These are phyloP conservation scores for Malania oleifera DNA, from an alignment of 164 flowering plant genomes.

Conservation along the genomic window DNA sequence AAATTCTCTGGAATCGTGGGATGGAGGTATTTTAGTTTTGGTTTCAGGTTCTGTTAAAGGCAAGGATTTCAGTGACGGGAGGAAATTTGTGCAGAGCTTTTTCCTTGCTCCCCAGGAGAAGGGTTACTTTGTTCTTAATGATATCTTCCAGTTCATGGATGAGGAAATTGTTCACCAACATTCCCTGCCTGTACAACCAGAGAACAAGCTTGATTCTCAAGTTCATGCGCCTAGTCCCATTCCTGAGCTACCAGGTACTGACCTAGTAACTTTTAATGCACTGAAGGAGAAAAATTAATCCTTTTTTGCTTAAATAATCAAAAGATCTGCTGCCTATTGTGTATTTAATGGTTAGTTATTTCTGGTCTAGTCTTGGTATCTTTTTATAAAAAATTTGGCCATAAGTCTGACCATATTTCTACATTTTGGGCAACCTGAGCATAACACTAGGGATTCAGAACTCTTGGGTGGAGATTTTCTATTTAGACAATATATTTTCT, in stretches of 20 bases:
- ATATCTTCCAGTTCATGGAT: conserved; percentile 6
- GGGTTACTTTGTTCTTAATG: conserved; percentile 10
- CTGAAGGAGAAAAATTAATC: too few relatives aligned
- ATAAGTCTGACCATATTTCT: too few relatives aligned
- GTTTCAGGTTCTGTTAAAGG: neutral
- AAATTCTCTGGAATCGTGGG: conserved; percentile 5
- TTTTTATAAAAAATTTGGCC: too few relatives aligned
- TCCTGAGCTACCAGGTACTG: conserved; percentile 1
- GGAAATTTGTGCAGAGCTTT: conserved; percentile 8
- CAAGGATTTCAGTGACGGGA: neutral
- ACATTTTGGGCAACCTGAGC: too few relatives aligned
- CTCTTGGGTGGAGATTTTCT: too few relatives aligned
- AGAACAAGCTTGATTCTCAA: neutral
- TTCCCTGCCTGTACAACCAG: neutral
- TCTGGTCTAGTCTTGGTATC: too few relatives aligned
- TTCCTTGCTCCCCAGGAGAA: conserved; percentile 8
- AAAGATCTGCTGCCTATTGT: too few relatives aligned
- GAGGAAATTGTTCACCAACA: neutral
- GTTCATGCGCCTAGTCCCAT: neutral
- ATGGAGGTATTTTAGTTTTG: conserved; percentile 3
- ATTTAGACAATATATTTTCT: too few relatives aligned
- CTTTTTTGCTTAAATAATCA: too few relatives aligned
- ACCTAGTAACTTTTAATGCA: too few relatives aligned
- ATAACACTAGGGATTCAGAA: too few relatives aligned
- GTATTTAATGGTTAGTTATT: too few relatives aligned